Evolutionary conservation across 2,329 filamentous ascomycete genomes (phyloP), one percentile per base, ranked within the genome.

Genomic region (Apiospora saccharicola): DNA sequence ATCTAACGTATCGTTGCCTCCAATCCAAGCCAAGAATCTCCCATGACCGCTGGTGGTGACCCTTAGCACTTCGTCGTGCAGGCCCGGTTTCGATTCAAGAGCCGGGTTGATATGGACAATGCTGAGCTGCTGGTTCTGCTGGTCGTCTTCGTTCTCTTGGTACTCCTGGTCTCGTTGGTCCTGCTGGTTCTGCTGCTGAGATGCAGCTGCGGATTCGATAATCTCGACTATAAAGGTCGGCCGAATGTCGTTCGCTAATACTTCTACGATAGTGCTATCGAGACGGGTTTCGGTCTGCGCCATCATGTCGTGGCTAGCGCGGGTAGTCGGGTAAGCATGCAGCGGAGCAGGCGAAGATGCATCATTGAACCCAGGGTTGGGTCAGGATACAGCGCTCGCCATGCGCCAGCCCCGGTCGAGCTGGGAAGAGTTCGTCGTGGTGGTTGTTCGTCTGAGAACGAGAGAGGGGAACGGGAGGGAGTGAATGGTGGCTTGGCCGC

Each of bases 11-110:
- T 57, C 61, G 64, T 44, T 37, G 70, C 73, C 78, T 8, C 75
- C 79, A 49, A 84, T 79, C 83, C 83, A 85, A 51, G 79, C 77
- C 83, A 83, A 84, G 68, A 85, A 84, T 4, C 76, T 77, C 14
- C 77, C 78, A 68, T 83, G 78, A 14, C 76, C 78, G 74, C 79
- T 78, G 67, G 77, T 73, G 19, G 78, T 77, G 22, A 81, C 74
- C 19, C 80, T 77, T 73, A 76, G 67, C 46, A 84, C 75, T 12
- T 77, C 78, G 19, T 80, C 77, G 67, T 80, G 76, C 19, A 85
- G 80, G 16, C 76, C 76, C 24, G 76, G 46, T 57, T 80, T 78
- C 46, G 75, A 72, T 30, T 76, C 74, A 3, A 85, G 76, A n/a
- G 82, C 80, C 61, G 81, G 80, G 72, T 85, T 85, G 72, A 79